Conservation (phyloP, 1,284 basidiomycete genomes). For the Sphaerobolus stellatus region DNA sequence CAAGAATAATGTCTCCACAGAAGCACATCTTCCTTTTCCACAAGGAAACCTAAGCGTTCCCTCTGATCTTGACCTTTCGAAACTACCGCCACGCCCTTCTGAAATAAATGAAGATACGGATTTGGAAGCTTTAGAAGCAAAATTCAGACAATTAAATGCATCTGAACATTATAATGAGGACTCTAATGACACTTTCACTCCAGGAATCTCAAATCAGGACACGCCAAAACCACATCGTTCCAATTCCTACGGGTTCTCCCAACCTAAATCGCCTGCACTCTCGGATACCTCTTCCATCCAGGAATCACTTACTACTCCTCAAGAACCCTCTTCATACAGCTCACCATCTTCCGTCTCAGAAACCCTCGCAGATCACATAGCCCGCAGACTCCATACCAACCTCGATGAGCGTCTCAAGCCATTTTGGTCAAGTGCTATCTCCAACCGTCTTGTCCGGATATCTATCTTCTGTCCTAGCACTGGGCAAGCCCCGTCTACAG, state of each 20-base stretch:
- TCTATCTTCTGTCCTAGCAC: slow-evolving; percentile 44
- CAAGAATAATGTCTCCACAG: slow-evolving; percentile 10
- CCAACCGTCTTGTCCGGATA: slow-evolving; percentile 58
- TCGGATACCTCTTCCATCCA: slow-evolving; percentile 11
- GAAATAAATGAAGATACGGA: slow-evolving; percentile 64
- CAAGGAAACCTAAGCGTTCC: slow-evolving; percentile 11
- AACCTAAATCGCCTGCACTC: not conserved
- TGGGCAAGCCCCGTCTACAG: slow-evolving; percentile 24
- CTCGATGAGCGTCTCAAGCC: slow-evolving; percentile 71
- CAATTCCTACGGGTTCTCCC: not conserved
- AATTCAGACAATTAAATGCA: slow-evolving; percentile 28
- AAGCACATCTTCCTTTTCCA: slow-evolving; percentile 8
- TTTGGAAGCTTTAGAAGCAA: slow-evolving; percentile 47
- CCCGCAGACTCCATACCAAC: slow-evolving; percentile 62
- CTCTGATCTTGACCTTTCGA: not conserved
- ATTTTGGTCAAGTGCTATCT: slow-evolving; percentile 73
- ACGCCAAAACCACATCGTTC: not conserved
- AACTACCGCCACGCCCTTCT: slow-evolving; percentile 57
- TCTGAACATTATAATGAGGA: not conserved
- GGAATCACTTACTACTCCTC: slow-evolving; percentile 9
- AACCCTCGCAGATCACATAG: slow-evolving; percentile 37
- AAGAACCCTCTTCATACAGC: slow-evolving; percentile 14
- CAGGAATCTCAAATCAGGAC: too few species aligned
- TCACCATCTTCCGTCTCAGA: slow-evolving; percentile 14
- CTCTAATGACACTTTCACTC: not conserved